Evolutionary conservation across 2,329 filamentous ascomycete species (phyloP).

Genomic region (Emydomyces testavorans): DNA sequence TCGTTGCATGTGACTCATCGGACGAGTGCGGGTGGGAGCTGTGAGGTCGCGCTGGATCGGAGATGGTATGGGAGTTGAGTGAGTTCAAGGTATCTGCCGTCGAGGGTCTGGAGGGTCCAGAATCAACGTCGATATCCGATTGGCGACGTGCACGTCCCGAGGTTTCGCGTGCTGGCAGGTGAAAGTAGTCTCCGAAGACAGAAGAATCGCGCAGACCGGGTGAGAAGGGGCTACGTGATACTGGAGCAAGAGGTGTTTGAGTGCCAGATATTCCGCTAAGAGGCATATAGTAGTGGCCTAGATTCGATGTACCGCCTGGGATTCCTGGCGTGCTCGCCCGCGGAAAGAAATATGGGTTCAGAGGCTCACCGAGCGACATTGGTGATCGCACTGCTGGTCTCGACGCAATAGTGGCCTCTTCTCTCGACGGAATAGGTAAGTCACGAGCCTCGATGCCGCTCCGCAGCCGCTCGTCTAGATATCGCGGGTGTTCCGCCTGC

Average conservation of each 20-base stretch:
- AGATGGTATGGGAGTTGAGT: not conserved
- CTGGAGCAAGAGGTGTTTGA: slow-evolving; percentile 39
- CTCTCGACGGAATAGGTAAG: slow-evolving; percentile 24
- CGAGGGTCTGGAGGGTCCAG: slow-evolving; percentile 32
- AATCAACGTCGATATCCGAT: slow-evolving; percentile 27
- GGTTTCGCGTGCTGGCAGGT: not conserved
- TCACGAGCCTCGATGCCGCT: slow-evolving; percentile 24
- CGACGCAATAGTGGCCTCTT: slow-evolving; percentile 22
- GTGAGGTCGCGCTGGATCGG: slow-evolving; percentile 12
- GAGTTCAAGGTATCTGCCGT: slow-evolving; percentile 29
- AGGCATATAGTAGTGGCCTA: slow-evolving; percentile 35
- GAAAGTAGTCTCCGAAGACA: not conserved
- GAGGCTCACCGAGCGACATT: slow-evolving; percentile 29
- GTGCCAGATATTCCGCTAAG: slow-evolving; percentile 39
- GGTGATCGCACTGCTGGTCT: slow-evolving; percentile 29
- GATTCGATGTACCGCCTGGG: slow-evolving; percentile 39
- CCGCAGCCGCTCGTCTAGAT: slow-evolving; percentile 15
- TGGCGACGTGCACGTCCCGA: slow-evolving; percentile 17
- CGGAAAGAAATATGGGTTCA: slow-evolving; percentile 34
- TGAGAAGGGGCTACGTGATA: slow-evolving; percentile 35
- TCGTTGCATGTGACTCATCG: not conserved
- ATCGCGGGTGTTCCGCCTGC: slow-evolving; percentile 10
- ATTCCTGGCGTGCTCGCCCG: slow-evolving; percentile 39
- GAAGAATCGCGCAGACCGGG: slow-evolving; percentile 17
- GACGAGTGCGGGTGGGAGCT: slow-evolving; percentile 12